Base-by-base conservation (phyloP, 2,329 filamentous ascomycete species). In the Neodidymelliopsis sp. region DNA sequence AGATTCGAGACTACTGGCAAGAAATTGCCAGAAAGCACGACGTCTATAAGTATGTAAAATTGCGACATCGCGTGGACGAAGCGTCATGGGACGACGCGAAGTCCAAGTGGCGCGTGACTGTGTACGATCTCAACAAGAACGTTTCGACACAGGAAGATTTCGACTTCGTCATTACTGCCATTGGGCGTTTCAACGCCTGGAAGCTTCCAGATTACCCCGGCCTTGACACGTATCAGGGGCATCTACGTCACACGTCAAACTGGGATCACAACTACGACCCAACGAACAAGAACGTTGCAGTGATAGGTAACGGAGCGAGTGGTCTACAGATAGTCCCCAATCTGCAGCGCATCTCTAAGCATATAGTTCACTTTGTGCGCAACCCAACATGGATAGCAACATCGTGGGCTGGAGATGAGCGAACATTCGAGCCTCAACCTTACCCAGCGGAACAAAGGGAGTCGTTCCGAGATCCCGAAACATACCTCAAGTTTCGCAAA, bases 271-370 rank as follows among this genome's bases (percentile, higher is more conserved):
- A 66, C 0, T 82, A 74, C 67, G 84, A 77, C 67, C 76, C 85
- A 53, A 75, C 76, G 0, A 76, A 75, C 53, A 87, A 87, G 63
- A 77, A 77, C 8, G 78, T 83, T 35, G 85, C 81, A 6, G 78
- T 88, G 43, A 83, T 88, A 34, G 85, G 85, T 10, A 87, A 84
- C 0, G 85, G 85, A 5, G 81, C 84, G 0, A 82, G 82, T 0
- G 85, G 84, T 0, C 80, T 87, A 1, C 85, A 88, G 57, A 78
- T 86, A 39, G 77, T 80, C 1, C 85, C 88, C 45, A 83, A 82
- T 29, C 78, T 81, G 71, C 83, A 79, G 4, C 78, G 77, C 0
- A 56, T 84, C 82, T 57, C 69, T 76, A 76, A 40, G 78, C 6
- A 77, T 69, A 25, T 71, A 23, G 69, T 46, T 84, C 27, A 77